phyloP scores from a whole-genome alignment of 2,329 filamentous ascomycete species.

The Pseudogymnoascus sp. region DNA sequence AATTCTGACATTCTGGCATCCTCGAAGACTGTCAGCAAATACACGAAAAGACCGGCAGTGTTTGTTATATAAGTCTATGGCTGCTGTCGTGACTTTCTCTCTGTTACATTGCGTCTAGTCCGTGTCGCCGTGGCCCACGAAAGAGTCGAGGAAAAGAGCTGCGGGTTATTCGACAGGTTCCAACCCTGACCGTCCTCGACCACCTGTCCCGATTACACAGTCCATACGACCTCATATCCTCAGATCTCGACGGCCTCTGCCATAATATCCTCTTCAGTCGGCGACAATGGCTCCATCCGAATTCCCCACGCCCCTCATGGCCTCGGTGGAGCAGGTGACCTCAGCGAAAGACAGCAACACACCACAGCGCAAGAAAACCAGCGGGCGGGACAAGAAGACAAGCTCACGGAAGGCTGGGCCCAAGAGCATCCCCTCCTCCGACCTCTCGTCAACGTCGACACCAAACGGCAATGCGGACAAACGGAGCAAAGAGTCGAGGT shows the following conservation, averaged over 20 bases:
- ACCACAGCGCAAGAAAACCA: not conserved
- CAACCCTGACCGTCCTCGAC: not conserved
- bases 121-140: not conserved
- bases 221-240: not conserved
- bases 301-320: not conserved
- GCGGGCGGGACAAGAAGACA: not conserved
- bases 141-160: not conserved
- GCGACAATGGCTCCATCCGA: not conserved
- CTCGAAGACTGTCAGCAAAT: not conserved
- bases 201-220: not conserved
- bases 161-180: not conserved
- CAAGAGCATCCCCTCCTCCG: not conserved
- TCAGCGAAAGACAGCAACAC: not conserved
- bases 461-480: not conserved
- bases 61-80: not conserved
- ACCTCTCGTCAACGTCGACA: not conserved
- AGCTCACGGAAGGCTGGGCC: not conserved
- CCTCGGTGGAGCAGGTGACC: not conserved
- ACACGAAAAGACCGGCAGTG: not conserved
- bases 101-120: not conserved
- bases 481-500: conserved; percentile 21
- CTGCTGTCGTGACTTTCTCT: not conserved
- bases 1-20: not conserved
- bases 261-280: not conserved
- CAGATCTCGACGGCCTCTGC: not conserved